Evolutionary conservation across 1,284 basidiomycete species (phyloP).

Genomic region (Inonotus obliquus): DNA sequence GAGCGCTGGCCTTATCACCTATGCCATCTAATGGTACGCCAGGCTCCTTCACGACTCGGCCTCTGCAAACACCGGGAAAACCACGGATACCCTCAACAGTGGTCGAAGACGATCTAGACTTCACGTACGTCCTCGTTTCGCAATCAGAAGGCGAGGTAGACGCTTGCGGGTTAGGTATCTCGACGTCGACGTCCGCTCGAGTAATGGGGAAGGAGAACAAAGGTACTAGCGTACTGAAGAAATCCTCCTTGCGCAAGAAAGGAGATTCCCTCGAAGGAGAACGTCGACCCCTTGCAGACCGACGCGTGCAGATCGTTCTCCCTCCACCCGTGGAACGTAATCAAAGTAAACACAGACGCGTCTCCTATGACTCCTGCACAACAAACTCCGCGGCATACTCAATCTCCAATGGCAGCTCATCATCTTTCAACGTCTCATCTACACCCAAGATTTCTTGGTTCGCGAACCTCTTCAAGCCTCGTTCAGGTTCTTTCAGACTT

Average conservation of each 20-base stretch:
- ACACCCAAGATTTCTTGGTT: conserved; percentile 82
- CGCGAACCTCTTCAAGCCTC: conserved; percentile 84
- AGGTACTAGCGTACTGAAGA: conserved; percentile 28
- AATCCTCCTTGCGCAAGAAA: conserved; percentile 41
- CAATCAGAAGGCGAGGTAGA: neutral
- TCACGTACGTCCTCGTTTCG: conserved; percentile 3
- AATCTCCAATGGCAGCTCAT: conserved; percentile 27
- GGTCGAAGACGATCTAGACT: neutral
- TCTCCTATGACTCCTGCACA: conserved; percentile 7
- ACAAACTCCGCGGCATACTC: conserved; percentile 13
- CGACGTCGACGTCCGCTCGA: neutral
- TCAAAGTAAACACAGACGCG: neutral
- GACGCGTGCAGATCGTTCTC: conserved; percentile 50
- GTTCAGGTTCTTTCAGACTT: conserved; percentile 60
- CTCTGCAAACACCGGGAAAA: neutral
- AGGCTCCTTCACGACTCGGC: neutral
- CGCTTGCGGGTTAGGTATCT: conserved; percentile 3
- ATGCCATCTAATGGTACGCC: conserved; percentile 21
- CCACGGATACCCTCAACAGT: neutral
- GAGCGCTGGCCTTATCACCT: conserved; percentile 24
- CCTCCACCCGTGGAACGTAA: conserved; percentile 22
- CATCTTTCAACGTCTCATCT: conserved; percentile 35
- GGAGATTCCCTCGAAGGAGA: conserved; percentile 22
- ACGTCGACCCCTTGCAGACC: conserved; percentile 24
- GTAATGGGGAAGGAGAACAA: conserved; percentile 35